These are phyloP conservation scores for Linnemannia elongata DNA, from an alignment of 192 early-diverging fungal species.

Conservation along the genomic window DNA sequence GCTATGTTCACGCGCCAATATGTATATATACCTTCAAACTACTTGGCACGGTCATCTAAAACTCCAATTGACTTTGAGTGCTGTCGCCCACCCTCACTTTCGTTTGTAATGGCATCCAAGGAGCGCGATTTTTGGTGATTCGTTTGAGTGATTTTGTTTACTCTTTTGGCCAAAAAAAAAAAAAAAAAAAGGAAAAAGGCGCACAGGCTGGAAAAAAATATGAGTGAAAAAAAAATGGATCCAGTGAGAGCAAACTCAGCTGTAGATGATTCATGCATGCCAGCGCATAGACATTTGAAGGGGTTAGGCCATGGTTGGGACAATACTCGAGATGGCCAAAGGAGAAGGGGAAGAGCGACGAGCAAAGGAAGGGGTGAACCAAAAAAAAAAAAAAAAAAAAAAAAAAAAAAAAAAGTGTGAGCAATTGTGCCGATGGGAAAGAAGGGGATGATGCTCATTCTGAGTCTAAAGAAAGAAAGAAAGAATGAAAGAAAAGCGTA, in stretches of 20 bases:
- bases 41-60: not conserved
- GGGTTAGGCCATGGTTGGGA: not conserved
- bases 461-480: not conserved
- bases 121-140: not conserved
- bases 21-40: not conserved
- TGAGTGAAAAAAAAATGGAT: not conserved
- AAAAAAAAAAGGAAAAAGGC: not conserved
- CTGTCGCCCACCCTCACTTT: not conserved
- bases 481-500: not conserved
- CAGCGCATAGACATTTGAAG: constrained; percentile 5
- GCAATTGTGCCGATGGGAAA: constrained; percentile 14
- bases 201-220: constrained; percentile 1
- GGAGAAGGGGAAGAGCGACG: not conserved
- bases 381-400: constrained; percentile 23
- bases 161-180: not conserved
- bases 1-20: not conserved
- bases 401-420: constrained; percentile 27
- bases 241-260: not conserved
- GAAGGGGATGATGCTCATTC: not conserved
- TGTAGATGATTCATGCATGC: constrained; percentile 11
- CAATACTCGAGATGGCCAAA: not conserved
- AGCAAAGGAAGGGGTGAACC: not conserved
- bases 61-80: not conserved
- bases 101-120: not conserved
- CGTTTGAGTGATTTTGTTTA: not conserved